Base-by-base conservation (phyloP, 352 stramenopile species). In the Peronospora destructor region DNA sequence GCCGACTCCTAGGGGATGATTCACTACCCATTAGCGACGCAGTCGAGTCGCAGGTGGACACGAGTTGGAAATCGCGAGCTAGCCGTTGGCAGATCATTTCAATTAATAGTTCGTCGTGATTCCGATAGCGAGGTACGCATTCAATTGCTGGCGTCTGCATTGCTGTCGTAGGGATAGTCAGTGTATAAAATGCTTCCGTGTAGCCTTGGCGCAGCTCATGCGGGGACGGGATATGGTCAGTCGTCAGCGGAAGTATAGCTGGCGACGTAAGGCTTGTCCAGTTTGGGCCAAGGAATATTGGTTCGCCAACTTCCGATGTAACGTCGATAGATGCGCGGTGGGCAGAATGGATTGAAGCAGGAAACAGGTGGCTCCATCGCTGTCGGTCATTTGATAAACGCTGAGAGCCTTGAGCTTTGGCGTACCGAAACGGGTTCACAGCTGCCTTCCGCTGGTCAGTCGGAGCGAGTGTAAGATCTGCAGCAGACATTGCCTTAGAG, bases 321-420 rank as follows among this genome's bases (percentile, higher is more conserved):
- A 21, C 19, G 10, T 53, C 52, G 6, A 44, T 58, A 35, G 23
- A 42, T n/a, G 34, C 2, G 9, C 49, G 48, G 11, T 56, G 38
- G 23, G 19, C 2, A 0, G 42, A 25, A 14, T 72, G 45, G 19
- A 45, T 59, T 6, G 69, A 76, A 21, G 69, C 52, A 34, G 95
- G 92, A 47, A 98, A 99, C 10, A 98, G 83, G 59, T 99, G 95
- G 40, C 76, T 97, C 95, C 95, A 99, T 54, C 96, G 68, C 11
- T 93, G 73, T 28, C 93, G 76, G 70, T 99, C 97, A 16, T 56
- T 84, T 12, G 75, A 87, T 25, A 88, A 47, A 37, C 40, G 49
- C 11, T 73, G 57, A 3, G 61, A 42, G 42, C 55, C 16, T 37
- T 66, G 52, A 59, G 60, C 41, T 72, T 49, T 73, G 6, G 59